phyloP scores from a whole-genome alignment of 768 basidiomycete species.

The Tylopilus sp. region DNA sequence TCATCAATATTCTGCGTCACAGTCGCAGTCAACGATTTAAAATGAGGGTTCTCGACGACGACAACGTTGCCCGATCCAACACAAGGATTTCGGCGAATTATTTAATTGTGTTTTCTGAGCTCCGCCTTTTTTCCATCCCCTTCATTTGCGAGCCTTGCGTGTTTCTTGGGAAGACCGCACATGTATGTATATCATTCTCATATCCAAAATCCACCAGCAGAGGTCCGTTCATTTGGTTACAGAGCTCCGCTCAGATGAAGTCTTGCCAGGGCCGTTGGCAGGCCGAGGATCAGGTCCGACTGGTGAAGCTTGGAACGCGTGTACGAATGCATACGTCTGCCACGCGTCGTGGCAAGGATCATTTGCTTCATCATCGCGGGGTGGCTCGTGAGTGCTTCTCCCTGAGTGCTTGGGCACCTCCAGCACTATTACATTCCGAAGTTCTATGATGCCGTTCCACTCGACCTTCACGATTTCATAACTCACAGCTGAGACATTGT shows the following conservation, averaged over 20 bases:
- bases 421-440: slow-evolving; percentile 31
- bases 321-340: slow-evolving; percentile 19
- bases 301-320: slow-evolving; percentile 24
- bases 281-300: slow-evolving; percentile 34
- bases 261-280: slow-evolving; percentile 25
- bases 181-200: slow-evolving; percentile 26
- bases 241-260: slow-evolving; percentile 32
- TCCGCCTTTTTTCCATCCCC: slow-evolving; percentile 26
- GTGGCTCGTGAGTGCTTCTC: slow-evolving; percentile 13
- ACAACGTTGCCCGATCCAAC: slow-evolving; percentile 4
- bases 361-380: slow-evolving; percentile 21
- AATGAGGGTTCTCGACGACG: slow-evolving; percentile 16
- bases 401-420: slow-evolving; percentile 20
- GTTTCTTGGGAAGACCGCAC: slow-evolving; percentile 18
- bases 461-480: slow-evolving; percentile 25
- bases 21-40: slow-evolving; percentile 16
- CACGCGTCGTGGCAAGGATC: slow-evolving; percentile 20
- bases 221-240: slow-evolving; percentile 30
- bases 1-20: slow-evolving; percentile 79
- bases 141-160: slow-evolving; percentile 23
- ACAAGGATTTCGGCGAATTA: slow-evolving; percentile 17
- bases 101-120: slow-evolving; percentile 12
- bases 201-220: slow-evolving; percentile 26
- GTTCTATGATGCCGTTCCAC: slow-evolving; percentile 21
- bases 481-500: slow-evolving; percentile 28